phyloP scores from a whole-genome alignment of 192 early-diverging fungal genomes.

The Podila epigama region DNA sequence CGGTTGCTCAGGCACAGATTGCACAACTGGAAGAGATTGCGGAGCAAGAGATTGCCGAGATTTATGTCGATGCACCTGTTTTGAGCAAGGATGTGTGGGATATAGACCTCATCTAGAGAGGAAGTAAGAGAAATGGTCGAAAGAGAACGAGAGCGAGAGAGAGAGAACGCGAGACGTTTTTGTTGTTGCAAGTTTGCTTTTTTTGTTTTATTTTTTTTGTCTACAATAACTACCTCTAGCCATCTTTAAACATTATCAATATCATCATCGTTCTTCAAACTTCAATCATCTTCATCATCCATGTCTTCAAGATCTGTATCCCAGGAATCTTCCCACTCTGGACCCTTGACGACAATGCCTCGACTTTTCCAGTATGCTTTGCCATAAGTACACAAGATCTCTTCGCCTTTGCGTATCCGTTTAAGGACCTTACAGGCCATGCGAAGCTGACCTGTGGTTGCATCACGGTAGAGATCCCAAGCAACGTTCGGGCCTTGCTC shows the following conservation, averaged over 20 bases:
- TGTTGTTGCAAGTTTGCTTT: neutral
- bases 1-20: slow-evolving; percentile 38
- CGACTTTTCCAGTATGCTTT: slow-evolving; percentile 46
- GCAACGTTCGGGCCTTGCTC: slow-evolving; percentile 35
- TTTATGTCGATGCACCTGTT: slow-evolving; percentile 38
- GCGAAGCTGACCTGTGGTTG: slow-evolving; percentile 22
- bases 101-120: slow-evolving; percentile 30
- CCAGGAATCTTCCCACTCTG: slow-evolving; percentile 46
- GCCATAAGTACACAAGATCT: slow-evolving; percentile 43
- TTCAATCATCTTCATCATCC: neutral
- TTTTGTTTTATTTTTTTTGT: neutral
- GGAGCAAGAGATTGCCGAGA: slow-evolving; percentile 44
- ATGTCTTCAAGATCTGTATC: slow-evolving; percentile 43
- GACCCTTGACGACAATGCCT: slow-evolving; percentile 1
- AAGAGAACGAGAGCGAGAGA: neutral
- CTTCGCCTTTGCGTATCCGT: slow-evolving; percentile 19
- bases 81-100: slow-evolving; percentile 44
- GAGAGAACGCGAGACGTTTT: neutral
- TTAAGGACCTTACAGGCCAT: slow-evolving; percentile 49
- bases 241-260: neutral
- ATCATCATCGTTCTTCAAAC: no score
- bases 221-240: neutral
- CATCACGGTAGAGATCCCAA: slow-evolving; percentile 41
- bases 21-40: slow-evolving; percentile 45
- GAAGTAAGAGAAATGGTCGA: neutral